A percentile compares a stretch with the other conserved stretches of the same genome.
These are phyloP conservation scores for Sphagnum magellanicum DNA, from an alignment of 228 moss, liverwort and hornwort genomes.

Conservation along the genomic window DNA sequence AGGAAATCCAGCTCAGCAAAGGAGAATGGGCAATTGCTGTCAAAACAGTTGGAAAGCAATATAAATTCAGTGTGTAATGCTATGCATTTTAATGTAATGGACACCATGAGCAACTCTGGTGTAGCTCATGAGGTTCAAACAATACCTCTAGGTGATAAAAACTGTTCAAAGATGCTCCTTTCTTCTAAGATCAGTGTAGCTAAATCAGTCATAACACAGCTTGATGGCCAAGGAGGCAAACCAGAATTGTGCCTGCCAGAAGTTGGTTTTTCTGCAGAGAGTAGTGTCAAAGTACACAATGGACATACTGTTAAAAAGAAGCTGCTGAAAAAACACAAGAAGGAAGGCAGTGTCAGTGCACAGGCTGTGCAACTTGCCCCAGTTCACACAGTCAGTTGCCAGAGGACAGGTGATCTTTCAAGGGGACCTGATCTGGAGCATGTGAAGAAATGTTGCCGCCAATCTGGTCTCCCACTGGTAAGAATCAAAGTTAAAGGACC, in stretches of 20 bases:
- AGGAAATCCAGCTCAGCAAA: background rate
- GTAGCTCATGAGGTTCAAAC: background rate
- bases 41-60: background rate
- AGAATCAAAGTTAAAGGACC: constrained; percentile 1
- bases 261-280: background rate
- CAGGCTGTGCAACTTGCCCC: background rate
- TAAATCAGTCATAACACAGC: background rate
- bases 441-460: background rate
- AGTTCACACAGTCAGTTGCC: background rate
- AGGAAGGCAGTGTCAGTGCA: background rate
- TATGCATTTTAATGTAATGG: background rate
- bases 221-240: too few relatives aligned
- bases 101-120: background rate
- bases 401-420: background rate
- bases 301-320: background rate
- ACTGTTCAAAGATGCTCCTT: background rate
- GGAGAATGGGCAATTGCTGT: background rate
- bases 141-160: background rate
- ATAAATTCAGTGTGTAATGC: background rate
- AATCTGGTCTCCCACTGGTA: background rate
- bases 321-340: background rate
- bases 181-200: background rate
- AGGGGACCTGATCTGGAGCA: background rate
- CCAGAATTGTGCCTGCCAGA: background rate
- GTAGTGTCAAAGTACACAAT: background rate